These are phyloP conservation scores for Phytomonas sp. DNA, from an alignment of 208 protist genomes.

Conservation along the genomic window DNA sequence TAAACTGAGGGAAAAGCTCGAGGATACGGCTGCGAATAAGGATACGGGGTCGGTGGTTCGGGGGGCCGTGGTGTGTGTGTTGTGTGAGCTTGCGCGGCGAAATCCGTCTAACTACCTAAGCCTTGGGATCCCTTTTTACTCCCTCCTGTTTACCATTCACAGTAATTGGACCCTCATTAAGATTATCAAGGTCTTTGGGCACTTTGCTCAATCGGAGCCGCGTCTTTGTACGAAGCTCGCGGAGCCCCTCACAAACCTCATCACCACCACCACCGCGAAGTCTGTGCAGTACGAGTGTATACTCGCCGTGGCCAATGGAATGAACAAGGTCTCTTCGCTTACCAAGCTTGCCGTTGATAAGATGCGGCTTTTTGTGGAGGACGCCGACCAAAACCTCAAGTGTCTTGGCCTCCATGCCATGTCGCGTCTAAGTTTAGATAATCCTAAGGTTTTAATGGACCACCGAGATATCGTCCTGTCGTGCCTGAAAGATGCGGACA, in stretches of 20 bases:
- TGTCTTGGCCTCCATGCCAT: slow-evolving; percentile 96
- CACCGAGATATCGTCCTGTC: slow-evolving; percentile 87
- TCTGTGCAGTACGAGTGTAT: slow-evolving; percentile 97
- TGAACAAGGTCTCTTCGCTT: slow-evolving; percentile 66
- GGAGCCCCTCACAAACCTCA: slow-evolving; percentile 94
- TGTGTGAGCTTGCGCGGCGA: slow-evolving; percentile 97
- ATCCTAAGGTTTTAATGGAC: slow-evolving; percentile 90
- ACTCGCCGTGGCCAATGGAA: slow-evolving; percentile 88
- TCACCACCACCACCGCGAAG: slow-evolving; percentile 94
- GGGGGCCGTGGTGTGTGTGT: slow-evolving; percentile 94
- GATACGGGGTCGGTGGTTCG: slow-evolving; percentile 88
- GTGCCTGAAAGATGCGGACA: slow-evolving; percentile 94
- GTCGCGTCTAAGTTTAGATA: slow-evolving; percentile 82
- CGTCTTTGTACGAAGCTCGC: slow-evolving; percentile 97
- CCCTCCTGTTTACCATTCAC: slow-evolving; percentile 87
- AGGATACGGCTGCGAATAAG: slow-evolving; percentile 81
- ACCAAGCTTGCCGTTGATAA: slow-evolving; percentile 92
- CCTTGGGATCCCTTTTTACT: slow-evolving; percentile 96
- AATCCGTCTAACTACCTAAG: slow-evolving; percentile 97
- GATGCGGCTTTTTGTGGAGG: slow-evolving; percentile 93
- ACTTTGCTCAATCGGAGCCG: slow-evolving; percentile 94
- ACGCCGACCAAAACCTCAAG: slow-evolving; percentile 98
- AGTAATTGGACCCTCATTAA: slow-evolving; percentile 99
- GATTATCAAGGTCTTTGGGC: slow-evolving; percentile 97
- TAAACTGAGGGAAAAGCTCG: slow-evolving; percentile 94